Evolutionary conservation across 495 filamentous ascomycete genomes (phyloP).

Genomic region (Acidiella bohemica): DNA sequence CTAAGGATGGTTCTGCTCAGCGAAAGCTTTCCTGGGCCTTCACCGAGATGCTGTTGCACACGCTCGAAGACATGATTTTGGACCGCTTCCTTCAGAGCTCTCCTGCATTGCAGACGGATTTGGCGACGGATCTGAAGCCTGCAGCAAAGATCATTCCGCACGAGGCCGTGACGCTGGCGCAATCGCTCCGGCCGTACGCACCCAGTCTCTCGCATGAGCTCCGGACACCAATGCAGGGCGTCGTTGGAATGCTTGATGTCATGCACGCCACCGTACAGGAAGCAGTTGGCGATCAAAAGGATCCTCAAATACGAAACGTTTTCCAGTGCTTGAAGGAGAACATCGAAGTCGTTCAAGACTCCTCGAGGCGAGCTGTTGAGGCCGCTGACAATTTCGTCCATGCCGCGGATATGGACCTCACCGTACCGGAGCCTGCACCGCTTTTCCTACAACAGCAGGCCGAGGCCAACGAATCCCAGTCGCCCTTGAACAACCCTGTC

Average conservation of each 20-base stretch:
- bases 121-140: slow-evolving; percentile 23
- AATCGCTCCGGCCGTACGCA: slow-evolving; percentile 65
- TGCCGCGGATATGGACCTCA: slow-evolving; percentile 79
- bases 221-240: slow-evolving; percentile 73
- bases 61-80: slow-evolving; percentile 60
- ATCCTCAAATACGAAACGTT: slow-evolving; percentile 38
- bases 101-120: too few species aligned
- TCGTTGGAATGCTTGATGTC: slow-evolving; percentile 74
- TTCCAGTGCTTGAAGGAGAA: slow-evolving; percentile 55
- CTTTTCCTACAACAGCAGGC: slow-evolving; percentile 20
- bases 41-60: slow-evolving; percentile 59
- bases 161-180: slow-evolving; percentile 39
- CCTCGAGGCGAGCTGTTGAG: slow-evolving; percentile 63
- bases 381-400: slow-evolving; percentile 77
- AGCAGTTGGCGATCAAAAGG: slow-evolving; percentile 43
- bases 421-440: slow-evolving; percentile 46
- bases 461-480: slow-evolving; percentile 6
- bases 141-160: slow-evolving; percentile 35
- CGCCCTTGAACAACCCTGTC: slow-evolving; percentile 5
- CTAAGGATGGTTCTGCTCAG: slow-evolving; percentile 42
- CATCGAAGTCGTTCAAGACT: slow-evolving; percentile 72
- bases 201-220: slow-evolving; percentile 68
- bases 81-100: slow-evolving; percentile 44
- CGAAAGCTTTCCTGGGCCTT: slow-evolving; percentile 53
- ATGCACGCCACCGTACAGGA: slow-evolving; percentile 71